Conservation (phyloP, 345 rosid species). For the Citrus sinensis region DNA sequence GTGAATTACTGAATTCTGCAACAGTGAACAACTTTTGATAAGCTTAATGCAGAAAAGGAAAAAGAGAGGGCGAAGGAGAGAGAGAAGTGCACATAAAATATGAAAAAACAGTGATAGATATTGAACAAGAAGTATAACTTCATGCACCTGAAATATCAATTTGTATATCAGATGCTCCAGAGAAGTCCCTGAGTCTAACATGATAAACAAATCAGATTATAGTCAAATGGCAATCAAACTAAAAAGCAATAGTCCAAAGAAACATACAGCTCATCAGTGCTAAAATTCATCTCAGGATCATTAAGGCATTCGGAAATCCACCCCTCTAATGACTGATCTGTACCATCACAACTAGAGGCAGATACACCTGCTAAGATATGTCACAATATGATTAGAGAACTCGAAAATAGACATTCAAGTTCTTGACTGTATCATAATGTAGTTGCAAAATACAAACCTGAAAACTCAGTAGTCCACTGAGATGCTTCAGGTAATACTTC, state of each 20-base stretch:
- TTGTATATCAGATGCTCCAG: conserved; percentile 53
- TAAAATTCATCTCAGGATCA: conserved; percentile 48
- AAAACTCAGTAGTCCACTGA: conserved; percentile 52
- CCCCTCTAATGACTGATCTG: conserved; percentile 55
- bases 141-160: conserved; percentile 55
- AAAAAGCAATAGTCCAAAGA: conserved; percentile 16
- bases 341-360: conserved; percentile 47
- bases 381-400: conserved; percentile 15
- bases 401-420: conserved; percentile 9
- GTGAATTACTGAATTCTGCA: conserved; percentile 53
- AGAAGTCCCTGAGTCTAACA: conserved; percentile 41
- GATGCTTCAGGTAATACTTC: conserved; percentile 53
- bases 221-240: conserved; percentile 5
- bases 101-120: neutral
- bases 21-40: conserved; percentile 10
- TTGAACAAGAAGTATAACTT: neutral
- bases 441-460: conserved; percentile 52
- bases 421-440: conserved; percentile 1
- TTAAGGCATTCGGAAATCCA: conserved; percentile 77
- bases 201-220: conserved; percentile 18
- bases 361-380: conserved; percentile 37
- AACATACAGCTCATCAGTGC: conserved; percentile 67
- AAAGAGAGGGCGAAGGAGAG: too few relatives aligned
- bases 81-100: neutral
- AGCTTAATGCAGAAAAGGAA: neutral